Base-by-base conservation (phyloP, 441 rosid genomes). In the Euphorbia corollata region DNA sequence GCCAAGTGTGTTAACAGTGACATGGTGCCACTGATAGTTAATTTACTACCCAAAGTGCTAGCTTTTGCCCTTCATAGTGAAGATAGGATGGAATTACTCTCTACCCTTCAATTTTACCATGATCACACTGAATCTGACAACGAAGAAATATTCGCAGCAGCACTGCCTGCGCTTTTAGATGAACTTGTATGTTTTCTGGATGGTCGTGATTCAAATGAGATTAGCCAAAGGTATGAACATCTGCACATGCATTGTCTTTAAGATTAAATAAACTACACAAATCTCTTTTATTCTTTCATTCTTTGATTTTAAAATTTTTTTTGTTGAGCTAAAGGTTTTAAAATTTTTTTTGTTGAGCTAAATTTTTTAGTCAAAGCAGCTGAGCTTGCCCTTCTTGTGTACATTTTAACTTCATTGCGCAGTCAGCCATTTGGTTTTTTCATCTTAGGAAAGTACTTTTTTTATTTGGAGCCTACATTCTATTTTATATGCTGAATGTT, bases 11-110 rank as follows among this genome's bases (percentile, higher is more conserved):
- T 88, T 68, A 80, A 88, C 74, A 84, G 81, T 71, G 93, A 87
- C 51, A 75, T 85, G 85, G 87, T 84, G 72, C 88, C 91, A 55
- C 81, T 95, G 69, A 79, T 88, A 56, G 95, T 95, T 71, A 80
- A 87, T 79, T 95, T 91, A 96, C 80, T 92, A 32, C 99, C 99
- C 7, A 90, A 89, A 80, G 98, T 95, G 43, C 99, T 92, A 75
- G 92, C 98, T 47, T 90, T 83, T 85, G 95, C 97, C 71, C 96
- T 92, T 63, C 87, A 86, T 80, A 88, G 72, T 77, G 68, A 82
- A 73, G 88, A 90, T 73, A 87, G 83, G 70, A 82, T 70, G 69
- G 85, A 79, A 60, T 81, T 95, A 75, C 83, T 79, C 71, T 85
- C 88, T 75, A 90, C 91, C 60, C 80, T 95, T 81, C 86, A 87